Conservation (phyloP, 768 basidiomycete genomes). For the Boletus pseudopeckii region DNA sequence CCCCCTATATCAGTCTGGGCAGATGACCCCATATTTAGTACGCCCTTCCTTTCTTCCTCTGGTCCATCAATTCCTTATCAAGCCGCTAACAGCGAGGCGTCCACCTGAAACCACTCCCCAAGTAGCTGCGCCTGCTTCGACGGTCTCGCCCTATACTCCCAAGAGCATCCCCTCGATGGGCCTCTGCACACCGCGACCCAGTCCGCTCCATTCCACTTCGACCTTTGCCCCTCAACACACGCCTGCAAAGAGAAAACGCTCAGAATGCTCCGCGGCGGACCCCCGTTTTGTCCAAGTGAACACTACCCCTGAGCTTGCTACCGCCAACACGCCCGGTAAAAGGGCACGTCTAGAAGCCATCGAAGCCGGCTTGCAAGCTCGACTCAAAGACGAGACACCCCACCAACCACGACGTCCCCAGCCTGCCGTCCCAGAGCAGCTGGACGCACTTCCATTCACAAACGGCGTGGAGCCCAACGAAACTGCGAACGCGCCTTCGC, state of each 20-base stretch:
- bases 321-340: background rate
- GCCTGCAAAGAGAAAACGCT: conserved; percentile 4
- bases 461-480: background rate
- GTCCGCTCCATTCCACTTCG: background rate
- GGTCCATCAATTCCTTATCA: background rate
- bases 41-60: background rate
- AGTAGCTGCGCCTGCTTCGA: background rate
- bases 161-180: background rate
- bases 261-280: background rate
- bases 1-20: conserved; percentile 30
- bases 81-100: background rate
- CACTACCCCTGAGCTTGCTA: background rate
- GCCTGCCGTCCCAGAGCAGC: background rate
- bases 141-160: background rate
- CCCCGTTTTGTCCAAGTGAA: background rate
- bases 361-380: conserved; percentile 10
- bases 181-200: conserved; percentile 1
- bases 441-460: conserved; percentile 18
- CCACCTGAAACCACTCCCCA: background rate
- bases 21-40: conserved; percentile 24
- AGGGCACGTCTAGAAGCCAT: conserved; percentile 8
- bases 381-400: background rate
- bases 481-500: background rate
- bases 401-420: background rate
- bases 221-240: background rate